A percentile compares a stretch with the other conserved stretches of the same genome.
Conservation (phyloP, 2,329 filamentous ascomycete genomes). For the Fusarium sarcochroum region DNA sequence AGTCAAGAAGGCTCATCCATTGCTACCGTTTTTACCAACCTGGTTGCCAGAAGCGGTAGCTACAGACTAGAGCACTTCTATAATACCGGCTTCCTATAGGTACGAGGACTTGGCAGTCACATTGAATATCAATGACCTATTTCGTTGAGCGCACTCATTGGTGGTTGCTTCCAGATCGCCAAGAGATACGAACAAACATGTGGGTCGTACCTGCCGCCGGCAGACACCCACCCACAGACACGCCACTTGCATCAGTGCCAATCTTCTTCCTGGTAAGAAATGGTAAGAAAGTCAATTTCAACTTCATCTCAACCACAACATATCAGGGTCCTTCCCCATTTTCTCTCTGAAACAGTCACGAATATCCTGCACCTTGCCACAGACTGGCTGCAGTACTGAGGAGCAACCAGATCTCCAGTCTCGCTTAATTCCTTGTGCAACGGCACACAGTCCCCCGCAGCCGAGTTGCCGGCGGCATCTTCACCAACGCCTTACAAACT, state of each 20-base stretch:
- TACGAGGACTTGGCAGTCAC: background rate
- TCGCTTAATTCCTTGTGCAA: constrained; percentile 7
- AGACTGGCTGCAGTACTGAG: background rate
- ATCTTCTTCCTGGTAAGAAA: constrained; percentile 22
- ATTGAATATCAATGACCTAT: background rate
- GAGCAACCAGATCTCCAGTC: background rate
- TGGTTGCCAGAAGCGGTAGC: too few relatives aligned
- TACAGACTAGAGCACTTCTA: too few relatives aligned
- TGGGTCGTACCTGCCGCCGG: constrained; percentile 28
- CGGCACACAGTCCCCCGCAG: constrained; percentile 5
- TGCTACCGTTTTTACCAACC: too few relatives aligned
- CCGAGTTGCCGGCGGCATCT: constrained; percentile 38
- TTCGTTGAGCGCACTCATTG: background rate
- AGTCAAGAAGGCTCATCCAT: too few relatives aligned
- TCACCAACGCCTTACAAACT: constrained; percentile 1
- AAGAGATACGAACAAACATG: background rate
- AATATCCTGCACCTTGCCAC: background rate
- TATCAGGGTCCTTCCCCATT: background rate
- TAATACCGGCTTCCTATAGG: background rate
- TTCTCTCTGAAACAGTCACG: background rate
- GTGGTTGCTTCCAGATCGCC: background rate
- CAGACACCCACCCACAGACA: constrained; percentile 8
- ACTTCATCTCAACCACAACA: constrained; percentile 21
- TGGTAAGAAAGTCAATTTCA: constrained; percentile 38
- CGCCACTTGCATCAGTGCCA: constrained; percentile 12